phyloP scores from a whole-genome alignment of 371 early-diverging fungal species.

The Sporodiniella umbellata region DNA sequence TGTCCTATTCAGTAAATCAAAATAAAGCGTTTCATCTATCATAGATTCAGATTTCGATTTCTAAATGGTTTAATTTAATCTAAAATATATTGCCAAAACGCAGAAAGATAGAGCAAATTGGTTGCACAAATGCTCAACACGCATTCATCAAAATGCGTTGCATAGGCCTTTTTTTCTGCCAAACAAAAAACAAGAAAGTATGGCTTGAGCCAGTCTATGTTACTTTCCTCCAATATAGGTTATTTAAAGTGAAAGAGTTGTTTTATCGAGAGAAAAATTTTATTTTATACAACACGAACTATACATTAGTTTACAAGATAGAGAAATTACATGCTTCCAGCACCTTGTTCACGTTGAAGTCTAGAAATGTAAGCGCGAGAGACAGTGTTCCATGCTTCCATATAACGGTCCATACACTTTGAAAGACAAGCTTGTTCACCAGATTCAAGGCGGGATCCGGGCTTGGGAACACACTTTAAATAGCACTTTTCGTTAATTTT shows the following conservation, averaged over 20 bases:
- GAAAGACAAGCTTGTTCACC: slow-evolving; percentile 75
- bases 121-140: no score
- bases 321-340: slow-evolving; percentile 23
- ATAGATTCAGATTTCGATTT: not conserved
- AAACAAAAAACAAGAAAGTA: no score
- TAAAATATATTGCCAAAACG: no score
- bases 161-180: no score
- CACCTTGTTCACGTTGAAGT: slow-evolving; percentile 66
- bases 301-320: not conserved
- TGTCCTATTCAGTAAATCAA: slow-evolving; percentile 16
- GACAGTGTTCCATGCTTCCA: slow-evolving; percentile 85
- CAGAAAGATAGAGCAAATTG: no score
- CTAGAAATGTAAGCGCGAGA: slow-evolving; percentile 74
- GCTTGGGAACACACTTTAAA: slow-evolving; percentile 75
- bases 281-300: slow-evolving; percentile 1
- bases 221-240: no score
- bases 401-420: slow-evolving; percentile 86
- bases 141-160: no score
- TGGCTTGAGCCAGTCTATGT: no score
- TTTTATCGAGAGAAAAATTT: slow-evolving; percentile 1
- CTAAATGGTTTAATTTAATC: no score
- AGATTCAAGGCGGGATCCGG: slow-evolving; percentile 66
- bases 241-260: not conserved
- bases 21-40: not conserved
- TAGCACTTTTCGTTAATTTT: slow-evolving; percentile 87